Conservation (phyloP, 331 rosid species). For the Malus hybrid region DNA sequence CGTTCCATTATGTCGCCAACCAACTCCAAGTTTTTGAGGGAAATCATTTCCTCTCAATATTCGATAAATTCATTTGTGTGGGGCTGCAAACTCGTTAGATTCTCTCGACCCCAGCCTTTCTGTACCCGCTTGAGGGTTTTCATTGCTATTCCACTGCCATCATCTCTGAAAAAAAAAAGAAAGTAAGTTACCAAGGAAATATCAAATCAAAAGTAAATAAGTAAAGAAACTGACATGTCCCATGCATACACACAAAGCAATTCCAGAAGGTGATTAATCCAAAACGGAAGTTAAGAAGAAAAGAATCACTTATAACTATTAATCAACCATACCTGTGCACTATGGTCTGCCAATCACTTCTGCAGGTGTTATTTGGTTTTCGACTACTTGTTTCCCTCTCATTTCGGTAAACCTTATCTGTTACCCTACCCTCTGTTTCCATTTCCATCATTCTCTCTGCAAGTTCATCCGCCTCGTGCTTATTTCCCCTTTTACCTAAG, state of each 20-base stretch:
- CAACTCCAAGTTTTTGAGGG: neutral
- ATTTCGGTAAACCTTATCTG: conserved; percentile 26
- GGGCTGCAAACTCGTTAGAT: conserved; percentile 42
- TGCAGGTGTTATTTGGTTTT: conserved; percentile 26
- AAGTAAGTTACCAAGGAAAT: neutral
- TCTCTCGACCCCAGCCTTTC: conserved; percentile 87
- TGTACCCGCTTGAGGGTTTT: conserved; percentile 69
- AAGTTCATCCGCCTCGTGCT: conserved; percentile 63
- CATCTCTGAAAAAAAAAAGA: conserved; percentile 45
- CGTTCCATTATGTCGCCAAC: neutral
- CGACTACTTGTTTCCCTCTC: conserved; percentile 20
- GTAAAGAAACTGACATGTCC: neutral
- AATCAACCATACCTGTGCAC: conserved; percentile 59
- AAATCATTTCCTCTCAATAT: conserved; percentile 29
- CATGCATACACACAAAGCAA: neutral
- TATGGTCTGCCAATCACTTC: conserved; percentile 64
- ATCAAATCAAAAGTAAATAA: neutral
- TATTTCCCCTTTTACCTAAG: conserved; percentile 64
- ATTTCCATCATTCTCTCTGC: conserved; percentile 73
- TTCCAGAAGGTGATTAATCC: neutral
- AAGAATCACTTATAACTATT: neutral
- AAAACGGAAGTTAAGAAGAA: neutral
- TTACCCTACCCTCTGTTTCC: conserved; percentile 45
- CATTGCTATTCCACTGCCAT: conserved; percentile 58
- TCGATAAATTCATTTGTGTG: conserved; percentile 39